Base-by-base conservation (phyloP, 2,329 filamentous ascomycete genomes). In the Fusarium transvaalense region DNA sequence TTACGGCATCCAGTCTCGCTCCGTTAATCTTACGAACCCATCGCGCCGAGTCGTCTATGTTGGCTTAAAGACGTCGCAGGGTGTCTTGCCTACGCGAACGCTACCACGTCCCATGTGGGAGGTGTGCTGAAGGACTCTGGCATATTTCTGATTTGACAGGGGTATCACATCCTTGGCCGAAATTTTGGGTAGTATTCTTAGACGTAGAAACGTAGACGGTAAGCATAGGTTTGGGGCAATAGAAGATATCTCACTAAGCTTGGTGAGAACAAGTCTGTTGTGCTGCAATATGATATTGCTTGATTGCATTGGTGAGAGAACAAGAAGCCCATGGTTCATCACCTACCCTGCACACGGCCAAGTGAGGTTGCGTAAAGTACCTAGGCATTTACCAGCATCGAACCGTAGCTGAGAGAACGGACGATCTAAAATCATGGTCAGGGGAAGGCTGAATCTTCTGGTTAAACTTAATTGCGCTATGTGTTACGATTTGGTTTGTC, bases 1-100 rank as follows among this genome's bases (percentile, higher is more conserved):
- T 78, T 98, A 98, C 76, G 94, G 94, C 43, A 85, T 97, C 58
- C 87, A 89, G 64, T 97, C 94, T 21, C 93, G 90, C 82, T 94
- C 92, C 6, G 88, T 95, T 62, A 91, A 91, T 0, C 85, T 91
- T 2, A 89, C 89, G 32, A 84, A 89, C 68, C 91, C 93, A 4
- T 86, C 89, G 15, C 87, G 90, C 53, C 88, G 92, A 52, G 91
- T 96, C 66, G 93, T 96, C 10, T 97, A 97, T 74, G 90, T 97
- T 23, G 92, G 92, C 5, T 82, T 95, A 64, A 88, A 87, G 75
- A 85, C 86, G 68, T 68, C 78, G 34, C 77, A 75, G 6, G 71
- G 54, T 70, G 62, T 64, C 64, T 63, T 64, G 69, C 52, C 66
- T 70, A 60, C 64, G 59, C 76, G 17, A 80, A 84, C 56, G 25